Base-by-base conservation (phyloP, 2,329 filamentous ascomycete genomes). In the Fusarium equiseti region DNA sequence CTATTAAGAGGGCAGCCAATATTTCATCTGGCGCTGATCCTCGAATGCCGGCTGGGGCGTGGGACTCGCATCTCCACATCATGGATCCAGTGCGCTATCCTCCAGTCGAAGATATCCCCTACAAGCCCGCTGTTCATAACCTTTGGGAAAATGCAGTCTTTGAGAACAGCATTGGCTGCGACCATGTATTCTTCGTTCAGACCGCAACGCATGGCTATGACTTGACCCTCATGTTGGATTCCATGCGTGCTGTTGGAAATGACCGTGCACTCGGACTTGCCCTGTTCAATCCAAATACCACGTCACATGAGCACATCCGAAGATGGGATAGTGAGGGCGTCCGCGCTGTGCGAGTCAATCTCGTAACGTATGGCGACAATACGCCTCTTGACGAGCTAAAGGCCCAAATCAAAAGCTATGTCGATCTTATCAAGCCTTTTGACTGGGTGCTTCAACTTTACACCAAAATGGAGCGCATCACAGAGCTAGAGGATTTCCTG, bases 31-130 rank as follows among this genome's bases (percentile, higher is more conserved):
- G 31, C 8, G 43, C 53, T 4, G 43, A 50, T 15, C 24, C 53
- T 16, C 8, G 53, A 35, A 56, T 38, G 22, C 43, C 53, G 2
- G 13, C 16, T 0, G 43, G 53, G 18, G 43, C 43, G 1, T 56
- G 53, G 22, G 43, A 56, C 31, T 56, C 53, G 9, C 53, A 56
- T 18, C 53, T 56, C 38, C 53, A 56, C 27, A 56, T 56, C 10
- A 56, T 56, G 53, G 43, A 56, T 10, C 53, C 53, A 6, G 31
- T 29, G 15, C 53, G 53, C 12, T 50, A 50, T 20, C 31, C 43
- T 18, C 18, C 53, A 0, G 31, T 50, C 8, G 53, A 50, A 20
- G n/a, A 13, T 9, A 29, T 50, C 2, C 53, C 53, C 0, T 56
- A 50, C 15, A 40, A 35, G 15, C 53, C 44, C 2, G 8, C 24